Evolutionary conservation across 2,329 filamentous ascomycete genomes (phyloP).

Genomic region (Sphaceloma murrayae): DNA sequence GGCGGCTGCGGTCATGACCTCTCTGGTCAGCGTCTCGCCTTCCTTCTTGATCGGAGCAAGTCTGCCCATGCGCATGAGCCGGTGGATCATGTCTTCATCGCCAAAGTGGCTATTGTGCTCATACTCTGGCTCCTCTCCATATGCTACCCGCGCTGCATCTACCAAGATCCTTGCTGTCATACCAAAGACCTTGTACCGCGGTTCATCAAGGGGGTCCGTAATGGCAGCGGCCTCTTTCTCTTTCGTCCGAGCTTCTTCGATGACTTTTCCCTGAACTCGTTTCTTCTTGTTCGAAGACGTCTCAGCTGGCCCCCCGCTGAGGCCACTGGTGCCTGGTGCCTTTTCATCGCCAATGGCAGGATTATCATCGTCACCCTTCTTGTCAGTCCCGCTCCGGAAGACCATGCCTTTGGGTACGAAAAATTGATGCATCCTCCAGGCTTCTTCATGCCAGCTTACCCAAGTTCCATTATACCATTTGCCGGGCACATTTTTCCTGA

Average conservation of each 20-base stretch:
- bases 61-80: conserved; percentile 47
- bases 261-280: not conserved
- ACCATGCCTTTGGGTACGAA: conserved; percentile 50
- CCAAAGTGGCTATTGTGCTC: conserved; percentile 59
- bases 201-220: conserved; percentile 24
- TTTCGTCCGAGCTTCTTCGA: conserved; percentile 21
- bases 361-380: conserved; percentile 14
- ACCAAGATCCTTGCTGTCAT: conserved; percentile 90
- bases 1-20: conserved; percentile 29
- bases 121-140: conserved; percentile 72
- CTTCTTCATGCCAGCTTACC: conserved; percentile 65
- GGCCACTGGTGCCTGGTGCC: not conserved
- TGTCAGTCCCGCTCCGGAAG: conserved; percentile 16
- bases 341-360: conserved; percentile 12
- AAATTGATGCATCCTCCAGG: conserved; percentile 89
- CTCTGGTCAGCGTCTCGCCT: conserved; percentile 37
- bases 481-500: conserved; percentile 34
- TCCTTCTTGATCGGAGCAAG: conserved; percentile 43
- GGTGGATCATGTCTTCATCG: conserved; percentile 56
- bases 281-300: not conserved
- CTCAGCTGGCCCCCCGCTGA: not conserved
- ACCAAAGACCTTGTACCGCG: conserved; percentile 73
- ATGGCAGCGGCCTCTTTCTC: conserved; percentile 35
- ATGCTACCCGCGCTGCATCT: conserved; percentile 77
- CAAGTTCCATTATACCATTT: conserved; percentile 81